Evolutionary conservation across 805 yeast genomes (phyloP).

Genomic region (Ogataea nonfermentans): DNA sequence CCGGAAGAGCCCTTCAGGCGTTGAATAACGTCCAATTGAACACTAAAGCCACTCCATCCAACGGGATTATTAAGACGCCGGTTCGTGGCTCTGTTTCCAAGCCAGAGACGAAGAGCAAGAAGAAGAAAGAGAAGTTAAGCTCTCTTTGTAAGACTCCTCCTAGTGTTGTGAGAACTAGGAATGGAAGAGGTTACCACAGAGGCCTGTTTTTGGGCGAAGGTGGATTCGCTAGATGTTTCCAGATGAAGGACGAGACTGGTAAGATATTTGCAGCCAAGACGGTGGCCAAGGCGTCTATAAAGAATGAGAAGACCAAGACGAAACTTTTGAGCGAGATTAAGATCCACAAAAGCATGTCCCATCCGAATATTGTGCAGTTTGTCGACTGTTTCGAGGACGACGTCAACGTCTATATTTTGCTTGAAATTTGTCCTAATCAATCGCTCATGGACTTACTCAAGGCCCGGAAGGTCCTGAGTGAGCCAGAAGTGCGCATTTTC

Average conservation of each 20-base stretch:
- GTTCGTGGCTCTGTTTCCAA: slow-evolving; percentile 37
- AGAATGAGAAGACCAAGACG: slow-evolving; percentile 82
- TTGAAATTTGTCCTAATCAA: slow-evolving; percentile 94
- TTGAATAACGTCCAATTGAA: slow-evolving; percentile 52
- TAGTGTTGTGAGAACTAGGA: slow-evolving; percentile 80
- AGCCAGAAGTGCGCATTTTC: slow-evolving; percentile 87
- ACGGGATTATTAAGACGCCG: slow-evolving; percentile 37
- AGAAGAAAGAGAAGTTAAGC: slow-evolving; percentile 85
- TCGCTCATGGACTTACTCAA: slow-evolving; percentile 90
- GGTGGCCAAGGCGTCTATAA: slow-evolving; percentile 92
- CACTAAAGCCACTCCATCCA: slow-evolving; percentile 36
- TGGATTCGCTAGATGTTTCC: slow-evolving; percentile 98
- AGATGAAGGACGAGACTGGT: slow-evolving; percentile 88
- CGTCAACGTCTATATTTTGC: slow-evolving; percentile 84
- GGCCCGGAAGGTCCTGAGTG: slow-evolving; percentile 78
- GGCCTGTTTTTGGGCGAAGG: slow-evolving; percentile 95
- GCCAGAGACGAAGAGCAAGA: slow-evolving; percentile 41
- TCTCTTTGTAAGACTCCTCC: slow-evolving; percentile 97
- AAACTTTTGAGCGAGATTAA: slow-evolving; percentile 90
- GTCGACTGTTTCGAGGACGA: slow-evolving; percentile 98
- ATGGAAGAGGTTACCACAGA: slow-evolving; percentile 85
- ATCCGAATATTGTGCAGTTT: slow-evolving; percentile 87
- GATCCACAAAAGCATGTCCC: slow-evolving; percentile 86
- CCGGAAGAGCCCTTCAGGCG: slow-evolving; percentile 49
- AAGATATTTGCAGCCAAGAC: slow-evolving; percentile 93